phyloP scores from a whole-genome alignment of 148 eudicot species.

The Rheum nobile region DNA sequence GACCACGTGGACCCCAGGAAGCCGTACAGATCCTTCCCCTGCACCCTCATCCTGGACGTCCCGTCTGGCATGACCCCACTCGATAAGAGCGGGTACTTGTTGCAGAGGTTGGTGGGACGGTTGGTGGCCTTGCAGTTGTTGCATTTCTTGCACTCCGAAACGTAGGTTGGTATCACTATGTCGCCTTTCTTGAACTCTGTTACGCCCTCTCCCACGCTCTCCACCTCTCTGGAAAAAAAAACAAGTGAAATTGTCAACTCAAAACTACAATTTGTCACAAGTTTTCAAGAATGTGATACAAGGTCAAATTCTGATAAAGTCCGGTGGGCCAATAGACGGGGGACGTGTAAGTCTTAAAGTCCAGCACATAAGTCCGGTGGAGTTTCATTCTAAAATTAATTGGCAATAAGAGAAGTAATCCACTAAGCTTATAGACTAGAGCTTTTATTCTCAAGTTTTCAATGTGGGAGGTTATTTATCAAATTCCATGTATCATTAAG shows the following conservation, averaged over 20 bases:
- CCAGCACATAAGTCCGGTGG: too few species aligned
- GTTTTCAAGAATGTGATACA: too few species aligned
- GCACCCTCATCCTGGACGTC: conserved; percentile 25
- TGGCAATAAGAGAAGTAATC: too few species aligned
- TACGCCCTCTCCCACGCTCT: conserved; percentile 40
- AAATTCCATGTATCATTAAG: too few species aligned
- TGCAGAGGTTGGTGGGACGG: conserved; percentile 24
- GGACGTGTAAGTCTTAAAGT: too few species aligned
- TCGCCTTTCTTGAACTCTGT: conserved; percentile 25
- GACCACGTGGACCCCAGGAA: conserved; percentile 39
- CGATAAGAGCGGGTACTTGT: conserved; percentile 11
- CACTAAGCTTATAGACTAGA: too few species aligned
- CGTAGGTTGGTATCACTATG: conserved; percentile 26
- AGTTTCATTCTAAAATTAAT: too few species aligned
- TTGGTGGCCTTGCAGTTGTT: conserved; percentile 23
- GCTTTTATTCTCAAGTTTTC: too few species aligned
- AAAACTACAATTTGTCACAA: background rate
- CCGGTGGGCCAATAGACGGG: too few species aligned
- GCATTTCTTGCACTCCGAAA: conserved; percentile 38
- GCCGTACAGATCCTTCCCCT: conserved; percentile 22
- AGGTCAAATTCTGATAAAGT: too few species aligned
- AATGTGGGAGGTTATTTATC: too few species aligned
- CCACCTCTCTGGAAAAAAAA: conserved; percentile 28
- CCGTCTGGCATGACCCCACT: conserved; percentile 31
- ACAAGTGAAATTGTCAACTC: background rate